Base-by-base conservation (phyloP, 371 early-diverging fungal genomes). In the Blakeslea trispora region DNA sequence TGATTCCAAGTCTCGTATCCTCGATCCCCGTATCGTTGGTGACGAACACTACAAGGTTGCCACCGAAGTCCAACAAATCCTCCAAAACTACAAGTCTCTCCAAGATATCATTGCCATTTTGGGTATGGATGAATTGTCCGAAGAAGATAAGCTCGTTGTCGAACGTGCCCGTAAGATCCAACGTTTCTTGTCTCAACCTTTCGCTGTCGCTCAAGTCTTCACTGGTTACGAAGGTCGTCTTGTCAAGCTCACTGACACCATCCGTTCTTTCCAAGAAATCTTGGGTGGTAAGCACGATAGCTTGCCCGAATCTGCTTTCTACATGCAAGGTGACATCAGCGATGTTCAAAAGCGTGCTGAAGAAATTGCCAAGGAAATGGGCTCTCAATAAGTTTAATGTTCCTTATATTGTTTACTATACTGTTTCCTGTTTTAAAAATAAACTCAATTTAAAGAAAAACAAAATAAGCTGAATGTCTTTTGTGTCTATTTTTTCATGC, bases 101-200 rank as follows among this genome's bases (percentile, higher is more conserved):
- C 96, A 95, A 80, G 96, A 93, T 83, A 94, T 94, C 68, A 94
- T 93, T 86, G 93, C 94, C 79, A 93, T 93, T 88, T 79, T 95
- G 63, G 93, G 94, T 86, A 88, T 88, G 89, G 94, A 95, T 79
- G 94, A 95, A 82, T 79, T 95, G 79, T 92, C 93, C 39, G 96
- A 95, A 74, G 94, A 94, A 74, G 94, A 95, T 82, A 95, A 95
- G 86, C 81, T 93, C 63, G 91, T 91, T 55, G 95, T 95, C 79
- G 91, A 94, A 84, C 92, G 90, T 71, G 90, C 90, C 51, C 87
- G 88, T 82, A 89, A 89, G 86, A 87, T 89, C 74, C 89, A 93
- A 86, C 85, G 89, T 77, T 94, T 95, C 89, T 91, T 95, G 93
- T 89, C 89, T 63, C 96, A 95, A 82, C 96, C 96, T 53, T 95